Base-by-base conservation (phyloP, 371 early-diverging fungal species). In the Lichtheimia hyalospora region DNA sequence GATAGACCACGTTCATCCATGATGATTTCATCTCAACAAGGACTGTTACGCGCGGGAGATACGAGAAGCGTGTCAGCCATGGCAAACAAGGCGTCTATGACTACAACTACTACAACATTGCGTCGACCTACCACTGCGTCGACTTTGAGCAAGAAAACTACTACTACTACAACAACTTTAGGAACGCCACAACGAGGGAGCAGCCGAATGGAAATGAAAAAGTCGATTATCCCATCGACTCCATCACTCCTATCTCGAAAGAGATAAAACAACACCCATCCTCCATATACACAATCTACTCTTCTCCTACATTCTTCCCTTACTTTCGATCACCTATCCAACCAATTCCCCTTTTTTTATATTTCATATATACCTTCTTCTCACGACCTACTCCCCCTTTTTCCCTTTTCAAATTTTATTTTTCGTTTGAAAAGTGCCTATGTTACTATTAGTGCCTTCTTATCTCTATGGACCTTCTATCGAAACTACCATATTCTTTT, bases 41-140 rank as follows among this genome's bases (percentile, higher is more conserved):
- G 21, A n/a, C 46, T 18, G 21, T 5, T 46, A 7, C 46, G 21
- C 21, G 46, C 21, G n/a, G 46, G 46, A n/a, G 46, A 34, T 24
- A 25, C 21, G 39, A 53, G 53, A 39, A 39, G 53, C 53, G 53
- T 53, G 53, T 53, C 53, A 53, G 53, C 39, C 53, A 53, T 53
- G 53, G 46, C 46, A 21, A 21, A n/a, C n/a, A 21, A n/a, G 10
- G 5, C 12, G n/a, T 21, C 46, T 21, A 46, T n/a, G 21, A 21
- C 46, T 18, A 46, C 46, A 13, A n/a, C 46, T 4, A n/a, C 46
- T 8, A 46, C 18, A 18, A 44, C 46, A 5, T 46, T 46, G 2
- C 46, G 46, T 21, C 46, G 46, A 46, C n/a, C 46, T 5, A 46
- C 46, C 7, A n/a, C 34, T 34, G 34, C 34, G 10, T 34, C 34